Conservation (phyloP, 768 basidiomycete genomes). For the Tylopilus rubrobrunneus region DNA sequence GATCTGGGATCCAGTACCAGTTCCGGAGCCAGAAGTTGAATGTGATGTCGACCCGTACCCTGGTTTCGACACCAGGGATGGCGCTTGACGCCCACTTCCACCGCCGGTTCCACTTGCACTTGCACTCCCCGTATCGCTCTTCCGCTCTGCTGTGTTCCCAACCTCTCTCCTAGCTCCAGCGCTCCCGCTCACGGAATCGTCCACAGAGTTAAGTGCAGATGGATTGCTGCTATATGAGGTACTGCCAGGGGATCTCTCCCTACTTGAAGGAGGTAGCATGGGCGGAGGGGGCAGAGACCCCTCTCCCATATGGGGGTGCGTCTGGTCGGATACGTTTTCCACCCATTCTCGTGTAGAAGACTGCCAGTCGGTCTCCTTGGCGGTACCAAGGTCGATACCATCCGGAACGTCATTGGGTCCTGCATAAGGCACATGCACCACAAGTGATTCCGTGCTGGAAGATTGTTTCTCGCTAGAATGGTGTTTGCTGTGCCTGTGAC, state of each 20-base stretch:
- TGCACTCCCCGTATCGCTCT: conserved; percentile 9
- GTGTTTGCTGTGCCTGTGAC: conserved; percentile 1
- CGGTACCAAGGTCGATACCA: conserved; percentile 18
- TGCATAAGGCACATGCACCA: conserved; percentile 29
- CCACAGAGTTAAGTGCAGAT: conserved; percentile 23
- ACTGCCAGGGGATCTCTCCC: conserved; percentile 23
- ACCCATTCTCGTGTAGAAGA: conserved; percentile 44
- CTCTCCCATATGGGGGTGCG: conserved; percentile 10
- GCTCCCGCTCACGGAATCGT: conserved; percentile 18
- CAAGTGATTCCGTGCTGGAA: conserved; percentile 22
- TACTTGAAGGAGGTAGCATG: conserved; percentile 6
- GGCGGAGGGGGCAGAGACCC: conserved; percentile 1
- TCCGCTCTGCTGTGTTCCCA: conserved; percentile 3
- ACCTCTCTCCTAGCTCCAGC: conserved; percentile 7
- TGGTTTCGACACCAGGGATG: conserved; percentile 17
- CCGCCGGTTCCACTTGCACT: conserved; percentile 9
- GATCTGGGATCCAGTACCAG: conserved; percentile 23
- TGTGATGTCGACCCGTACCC: conserved; percentile 22
- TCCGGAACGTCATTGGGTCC: conserved; percentile 11
- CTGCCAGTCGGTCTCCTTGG: conserved; percentile 22
- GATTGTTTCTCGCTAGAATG: conserved; percentile 3
- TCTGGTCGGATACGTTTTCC: conserved; percentile 37
- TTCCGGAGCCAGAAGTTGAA: conserved; percentile 23
- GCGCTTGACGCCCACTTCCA: conserved; percentile 6
- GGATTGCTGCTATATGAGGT: conserved; percentile 24